Percentiles rank a stretch among this genome's conserved stretches.
These are phyloP conservation scores for Rhodosporidiobolus odoratus DNA, from an alignment of 768 basidiomycete species.

Conservation along the genomic window DNA sequence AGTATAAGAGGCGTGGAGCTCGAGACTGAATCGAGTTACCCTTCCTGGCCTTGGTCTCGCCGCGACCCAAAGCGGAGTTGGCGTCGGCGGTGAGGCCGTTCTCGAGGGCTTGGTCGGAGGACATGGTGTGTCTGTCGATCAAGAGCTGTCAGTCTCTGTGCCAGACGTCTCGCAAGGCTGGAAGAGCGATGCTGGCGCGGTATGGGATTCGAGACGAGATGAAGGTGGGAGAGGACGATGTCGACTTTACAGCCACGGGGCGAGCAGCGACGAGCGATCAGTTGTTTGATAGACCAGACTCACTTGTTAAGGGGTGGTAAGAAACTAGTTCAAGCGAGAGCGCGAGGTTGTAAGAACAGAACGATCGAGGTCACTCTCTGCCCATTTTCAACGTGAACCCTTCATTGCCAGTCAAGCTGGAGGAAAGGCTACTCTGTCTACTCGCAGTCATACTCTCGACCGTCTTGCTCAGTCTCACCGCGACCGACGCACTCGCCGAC, in stretches of 20 bases:
- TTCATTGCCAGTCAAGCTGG: not conserved
- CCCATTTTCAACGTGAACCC: not conserved
- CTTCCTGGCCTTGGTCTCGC: slow-evolving; percentile 32
- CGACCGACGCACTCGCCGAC: not conserved
- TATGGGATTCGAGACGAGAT: too few species aligned
- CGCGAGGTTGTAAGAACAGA: too few species aligned
- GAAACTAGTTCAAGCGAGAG: too few species aligned
- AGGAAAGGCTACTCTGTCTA: not conserved
- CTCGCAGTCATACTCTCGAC: not conserved
- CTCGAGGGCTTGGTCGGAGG: not conserved
- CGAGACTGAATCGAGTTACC: slow-evolving; percentile 2
- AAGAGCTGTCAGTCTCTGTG: too few species aligned
- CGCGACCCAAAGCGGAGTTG: slow-evolving; percentile 12
- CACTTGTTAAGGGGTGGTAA: too few species aligned
- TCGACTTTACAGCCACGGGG: too few species aligned
- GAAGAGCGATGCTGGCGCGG: too few species aligned
- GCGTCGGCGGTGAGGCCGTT: slow-evolving; percentile 7
- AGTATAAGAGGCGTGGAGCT: not conserved
- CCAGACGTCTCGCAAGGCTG: too few species aligned
- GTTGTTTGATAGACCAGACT: too few species aligned
- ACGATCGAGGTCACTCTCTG: not conserved
- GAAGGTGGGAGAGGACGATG: too few species aligned
- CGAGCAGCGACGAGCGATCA: too few species aligned
- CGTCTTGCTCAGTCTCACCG: not conserved
- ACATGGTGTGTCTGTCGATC: too few species aligned